These are phyloP conservation scores for Diaporthe destruens DNA, from an alignment of 2,329 filamentous ascomycete genomes.

Conservation along the genomic window DNA sequence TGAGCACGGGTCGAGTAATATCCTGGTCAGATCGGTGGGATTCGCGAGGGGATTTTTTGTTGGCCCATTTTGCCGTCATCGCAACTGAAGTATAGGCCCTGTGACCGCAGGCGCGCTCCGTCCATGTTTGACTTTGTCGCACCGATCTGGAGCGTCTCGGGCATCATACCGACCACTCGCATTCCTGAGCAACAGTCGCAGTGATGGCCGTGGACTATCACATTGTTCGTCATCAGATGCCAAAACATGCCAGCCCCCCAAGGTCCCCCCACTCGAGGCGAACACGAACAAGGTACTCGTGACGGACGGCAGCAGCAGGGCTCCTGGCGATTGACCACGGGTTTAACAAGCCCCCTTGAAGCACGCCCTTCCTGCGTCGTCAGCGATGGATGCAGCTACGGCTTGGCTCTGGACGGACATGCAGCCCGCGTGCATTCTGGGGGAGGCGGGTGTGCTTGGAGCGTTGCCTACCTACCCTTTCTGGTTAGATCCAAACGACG, in stretches of 20 bases:
- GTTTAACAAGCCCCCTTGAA: conserved; percentile 10
- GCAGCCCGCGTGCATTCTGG: conserved; percentile 42
- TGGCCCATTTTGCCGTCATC: conserved; percentile 46
- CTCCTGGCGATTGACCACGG: conserved; percentile 36
- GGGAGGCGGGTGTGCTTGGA: conserved; percentile 13
- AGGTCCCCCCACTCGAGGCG: conserved; percentile 19
- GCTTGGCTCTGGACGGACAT: conserved; percentile 39
- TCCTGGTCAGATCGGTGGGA: background rate
- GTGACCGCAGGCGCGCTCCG: conserved; percentile 11
- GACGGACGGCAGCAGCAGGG: conserved; percentile 30
- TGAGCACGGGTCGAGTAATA: conserved; percentile 8
- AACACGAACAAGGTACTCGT: conserved; percentile 29
- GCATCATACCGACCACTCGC: conserved; percentile 19
- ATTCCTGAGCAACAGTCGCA: conserved; percentile 43
- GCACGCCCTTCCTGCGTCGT: conserved; percentile 33
- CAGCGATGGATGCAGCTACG: conserved; percentile 38
- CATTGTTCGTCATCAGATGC: conserved; percentile 46
- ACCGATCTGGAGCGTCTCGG: conserved; percentile 15
- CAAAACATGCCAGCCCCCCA: conserved; percentile 36
- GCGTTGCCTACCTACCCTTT: conserved; percentile 41
- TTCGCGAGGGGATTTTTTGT: conserved; percentile 37
- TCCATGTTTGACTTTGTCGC: conserved; percentile 27
- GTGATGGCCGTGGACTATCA: conserved; percentile 48
- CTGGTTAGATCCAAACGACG: conserved; percentile 28
- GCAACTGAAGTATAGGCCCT: background rate